Percentiles rank a stretch among this genome's conserved stretches.
These are phyloP conservation scores for Monilinia laxa DNA, from an alignment of 2,329 filamentous ascomycete species.

Conservation along the genomic window DNA sequence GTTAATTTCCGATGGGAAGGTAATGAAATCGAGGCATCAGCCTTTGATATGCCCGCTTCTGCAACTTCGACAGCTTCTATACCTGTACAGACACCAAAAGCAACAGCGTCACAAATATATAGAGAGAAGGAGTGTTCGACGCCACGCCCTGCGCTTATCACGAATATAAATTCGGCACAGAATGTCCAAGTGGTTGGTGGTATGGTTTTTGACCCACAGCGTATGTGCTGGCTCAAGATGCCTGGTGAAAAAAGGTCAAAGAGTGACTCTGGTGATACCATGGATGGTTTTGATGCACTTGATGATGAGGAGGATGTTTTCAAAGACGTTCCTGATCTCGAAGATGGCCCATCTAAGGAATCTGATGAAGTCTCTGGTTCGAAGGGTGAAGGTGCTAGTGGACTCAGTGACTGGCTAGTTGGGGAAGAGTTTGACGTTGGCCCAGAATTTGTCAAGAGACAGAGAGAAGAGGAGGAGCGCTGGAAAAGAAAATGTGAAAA, in stretches of 20 bases:
- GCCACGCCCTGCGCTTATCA: conserved; percentile 77
- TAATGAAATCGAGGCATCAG: conserved; percentile 80
- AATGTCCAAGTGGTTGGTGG: conserved; percentile 93
- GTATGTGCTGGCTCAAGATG: conserved; percentile 96
- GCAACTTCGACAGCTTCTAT: conserved; percentile 54
- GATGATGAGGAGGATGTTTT: conserved; percentile 93
- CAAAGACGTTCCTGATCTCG: conserved; percentile 88
- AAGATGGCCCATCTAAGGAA: conserved; percentile 53
- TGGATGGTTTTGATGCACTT: conserved; percentile 66
- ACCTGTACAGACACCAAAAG: conserved; percentile 46
- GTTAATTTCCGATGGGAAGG: conserved; percentile 88
- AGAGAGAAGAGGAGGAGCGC: conserved; percentile 85
- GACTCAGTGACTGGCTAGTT: conserved; percentile 72
- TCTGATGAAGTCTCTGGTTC: conserved; percentile 51
- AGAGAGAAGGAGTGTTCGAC: conserved; percentile 60
- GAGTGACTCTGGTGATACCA: conserved; percentile 54
- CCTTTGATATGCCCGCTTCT: conserved; percentile 68
- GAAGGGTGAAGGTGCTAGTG: conserved; percentile 50
- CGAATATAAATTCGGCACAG: conserved; percentile 79
- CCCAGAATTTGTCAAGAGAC: conserved; percentile 85
- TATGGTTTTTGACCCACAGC: conserved; percentile 96
- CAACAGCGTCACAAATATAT: conserved; percentile 49
- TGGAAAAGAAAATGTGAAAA: conserved; percentile 86
- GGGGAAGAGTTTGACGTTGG: conserved; percentile 98
- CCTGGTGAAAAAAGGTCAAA: conserved; percentile 47